Conservation (phyloP, 2,329 filamentous ascomycete genomes). For the Sclerotinia spermophila region DNA sequence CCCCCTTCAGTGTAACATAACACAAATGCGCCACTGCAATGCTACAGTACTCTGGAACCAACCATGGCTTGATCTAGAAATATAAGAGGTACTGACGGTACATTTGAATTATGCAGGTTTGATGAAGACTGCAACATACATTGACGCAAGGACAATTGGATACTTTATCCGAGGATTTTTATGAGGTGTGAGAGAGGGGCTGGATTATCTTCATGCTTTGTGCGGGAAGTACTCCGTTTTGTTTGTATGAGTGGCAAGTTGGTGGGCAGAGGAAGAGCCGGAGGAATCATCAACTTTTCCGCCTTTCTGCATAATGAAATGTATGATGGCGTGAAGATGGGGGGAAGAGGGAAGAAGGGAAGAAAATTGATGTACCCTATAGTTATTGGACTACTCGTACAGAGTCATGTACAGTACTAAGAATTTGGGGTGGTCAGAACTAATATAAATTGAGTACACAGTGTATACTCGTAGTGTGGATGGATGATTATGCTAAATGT, state of each 20-base stretch:
- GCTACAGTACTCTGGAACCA: not conserved
- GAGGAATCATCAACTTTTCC: not conserved
- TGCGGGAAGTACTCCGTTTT: not conserved
- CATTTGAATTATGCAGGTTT: not conserved
- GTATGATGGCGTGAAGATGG: not conserved
- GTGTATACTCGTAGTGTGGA: too few relatives aligned
- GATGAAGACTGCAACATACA: not conserved
- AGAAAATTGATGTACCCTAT: not conserved
- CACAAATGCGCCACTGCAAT: not conserved
- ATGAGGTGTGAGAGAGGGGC: not conserved
- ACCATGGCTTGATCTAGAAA: not conserved
- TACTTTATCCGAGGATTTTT: not conserved
- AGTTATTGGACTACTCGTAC: too few relatives aligned
- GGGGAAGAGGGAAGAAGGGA: not conserved
- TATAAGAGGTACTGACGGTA: not conserved
- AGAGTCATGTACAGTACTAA: not conserved
- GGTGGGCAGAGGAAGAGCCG: not conserved
- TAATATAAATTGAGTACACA: too few relatives aligned
- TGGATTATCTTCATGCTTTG: not conserved
- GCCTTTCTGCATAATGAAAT: slow-evolving; percentile 18
- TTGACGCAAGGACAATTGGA: not conserved
- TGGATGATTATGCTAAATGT: not conserved
- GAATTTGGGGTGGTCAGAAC: not conserved
- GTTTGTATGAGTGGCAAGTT: not conserved
- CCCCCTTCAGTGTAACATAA: not conserved